Evolutionary conservation across 2,329 filamentous ascomycete species (phyloP), one percentile per base, ranked within the genome.

Genomic region (Thielaviopsis populi): DNA sequence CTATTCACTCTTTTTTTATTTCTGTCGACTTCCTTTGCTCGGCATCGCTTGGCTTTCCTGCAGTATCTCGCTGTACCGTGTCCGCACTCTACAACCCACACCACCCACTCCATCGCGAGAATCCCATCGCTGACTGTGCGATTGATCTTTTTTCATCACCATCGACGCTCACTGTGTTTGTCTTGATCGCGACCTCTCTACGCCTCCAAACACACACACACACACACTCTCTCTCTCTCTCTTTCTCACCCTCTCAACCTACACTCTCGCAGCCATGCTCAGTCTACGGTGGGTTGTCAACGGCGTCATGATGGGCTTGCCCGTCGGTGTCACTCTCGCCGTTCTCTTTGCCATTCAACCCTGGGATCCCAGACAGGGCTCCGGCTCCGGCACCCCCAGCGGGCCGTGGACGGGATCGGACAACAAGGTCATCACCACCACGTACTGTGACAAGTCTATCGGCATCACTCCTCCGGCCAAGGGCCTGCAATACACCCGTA

Each of bases 271-370:
- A 33, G 17, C 15, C 40, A 77, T 78, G 75, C 67, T 71, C 53
- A 68, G 69, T 41, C 63, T 74, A 61, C 71, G 74, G 67, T 76
- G 78, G 70, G 69, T 81, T 65, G 74, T 81, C 71, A 82, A 79
- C 71, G 74, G 77, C 62, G 73, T 73, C 68, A 74, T 82, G 60
- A 68, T 82, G 66, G 75, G 75, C 67, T 71, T 82, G 66, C 80
- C 77, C 46, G 75, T 81, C 65, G 79, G 74, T 65, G 73, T 75
- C 63, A 79, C 78, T 10, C 68, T 81, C 37, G 79, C 78, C 59
- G 71, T 80, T 53, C 71, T 82, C 27, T 70, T 81, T 42, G 79
- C 78, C 10, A 69, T 82, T 42, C 75, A 81, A 66, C 72, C 73
- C n/a, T 71, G 75, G 56, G 74, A 77, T 48, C 68, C 71, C 40